Evolutionary conservation across 352 stramenopile species (phyloP).

Genomic region (Phytophthora meadii): DNA sequence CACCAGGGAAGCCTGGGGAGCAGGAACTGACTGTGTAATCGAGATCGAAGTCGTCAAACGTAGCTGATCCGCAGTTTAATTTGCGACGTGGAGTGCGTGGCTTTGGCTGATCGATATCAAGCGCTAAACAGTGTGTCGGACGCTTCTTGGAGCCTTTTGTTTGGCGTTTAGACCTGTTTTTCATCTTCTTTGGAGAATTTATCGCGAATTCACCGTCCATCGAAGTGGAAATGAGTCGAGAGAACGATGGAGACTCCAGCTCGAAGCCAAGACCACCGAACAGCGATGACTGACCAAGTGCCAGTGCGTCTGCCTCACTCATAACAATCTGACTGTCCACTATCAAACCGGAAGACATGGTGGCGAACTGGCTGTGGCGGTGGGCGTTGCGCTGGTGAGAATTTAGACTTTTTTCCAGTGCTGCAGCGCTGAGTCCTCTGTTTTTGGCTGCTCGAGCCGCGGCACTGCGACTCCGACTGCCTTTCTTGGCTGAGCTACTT

Average conservation of each 20-base stretch:
- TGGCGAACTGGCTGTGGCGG: constrained; percentile 39
- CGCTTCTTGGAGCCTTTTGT: constrained; percentile 62
- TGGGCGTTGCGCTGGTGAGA: constrained; percentile 39
- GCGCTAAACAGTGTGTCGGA: constrained; percentile 51
- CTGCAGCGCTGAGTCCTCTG: constrained; percentile 25
- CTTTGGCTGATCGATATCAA: constrained; percentile 69
- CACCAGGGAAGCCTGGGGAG: constrained; percentile 49
- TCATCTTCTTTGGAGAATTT: constrained; percentile 43
- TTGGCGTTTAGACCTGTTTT: constrained; percentile 43
- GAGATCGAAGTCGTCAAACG: constrained; percentile 68
- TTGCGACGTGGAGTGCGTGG: constrained; percentile 73
- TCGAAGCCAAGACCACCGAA: constrained; percentile 72
- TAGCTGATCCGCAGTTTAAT: constrained; percentile 57
- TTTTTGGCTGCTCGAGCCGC: constrained; percentile 19
- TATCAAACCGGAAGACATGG: constrained; percentile 34
- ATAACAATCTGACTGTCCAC: constrained; percentile 43
- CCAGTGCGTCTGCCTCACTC: constrained; percentile 28
- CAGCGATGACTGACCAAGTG: constrained; percentile 44
- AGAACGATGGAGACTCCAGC: constrained; percentile 75
- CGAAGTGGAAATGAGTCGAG: constrained; percentile 48
- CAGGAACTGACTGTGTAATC: constrained; percentile 26
- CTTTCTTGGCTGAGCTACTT: constrained; percentile 30
- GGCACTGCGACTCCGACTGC: constrained; percentile 35
- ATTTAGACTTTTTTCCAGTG: constrained; percentile 47
- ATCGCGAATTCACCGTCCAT: constrained; percentile 29